These are phyloP conservation scores for Camellia granthamiana DNA, from an alignment of 148 eudicot species.

Conservation along the genomic window DNA sequence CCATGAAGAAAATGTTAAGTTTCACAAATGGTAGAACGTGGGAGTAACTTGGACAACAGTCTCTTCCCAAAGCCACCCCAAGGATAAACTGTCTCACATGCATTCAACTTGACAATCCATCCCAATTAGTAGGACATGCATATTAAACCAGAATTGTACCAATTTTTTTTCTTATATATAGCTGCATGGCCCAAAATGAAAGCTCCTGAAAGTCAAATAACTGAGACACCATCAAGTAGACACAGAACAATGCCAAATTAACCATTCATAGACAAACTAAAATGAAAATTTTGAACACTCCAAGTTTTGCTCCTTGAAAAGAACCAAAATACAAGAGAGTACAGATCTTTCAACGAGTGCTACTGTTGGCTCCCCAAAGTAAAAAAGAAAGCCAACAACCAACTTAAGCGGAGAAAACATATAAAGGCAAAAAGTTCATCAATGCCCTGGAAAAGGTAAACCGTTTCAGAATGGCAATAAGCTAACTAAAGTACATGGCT, in stretches of 20 bases:
- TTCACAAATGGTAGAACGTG: background rate
- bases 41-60: background rate
- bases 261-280: background rate
- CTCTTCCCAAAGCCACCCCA: constrained; percentile 2
- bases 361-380: background rate
- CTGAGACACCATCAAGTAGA: constrained; percentile 2
- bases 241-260: background rate
- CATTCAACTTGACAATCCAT: background rate
- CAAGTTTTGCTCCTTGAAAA: background rate
- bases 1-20: background rate
- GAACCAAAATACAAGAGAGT: background rate
- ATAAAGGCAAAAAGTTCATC: background rate
- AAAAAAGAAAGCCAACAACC: background rate
- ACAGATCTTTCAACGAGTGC: background rate
- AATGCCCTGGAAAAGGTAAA: background rate
- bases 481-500: background rate
- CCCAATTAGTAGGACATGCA: background rate
- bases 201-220: background rate
- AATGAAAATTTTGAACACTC: background rate
- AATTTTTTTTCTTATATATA: background rate
- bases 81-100: background rate
- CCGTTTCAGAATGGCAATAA: background rate
- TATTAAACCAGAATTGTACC: background rate
- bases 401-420: background rate
- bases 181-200: background rate